These are phyloP conservation scores for Acer saccharum DNA, from an alignment of 345 rosid species.

Conservation along the genomic window DNA sequence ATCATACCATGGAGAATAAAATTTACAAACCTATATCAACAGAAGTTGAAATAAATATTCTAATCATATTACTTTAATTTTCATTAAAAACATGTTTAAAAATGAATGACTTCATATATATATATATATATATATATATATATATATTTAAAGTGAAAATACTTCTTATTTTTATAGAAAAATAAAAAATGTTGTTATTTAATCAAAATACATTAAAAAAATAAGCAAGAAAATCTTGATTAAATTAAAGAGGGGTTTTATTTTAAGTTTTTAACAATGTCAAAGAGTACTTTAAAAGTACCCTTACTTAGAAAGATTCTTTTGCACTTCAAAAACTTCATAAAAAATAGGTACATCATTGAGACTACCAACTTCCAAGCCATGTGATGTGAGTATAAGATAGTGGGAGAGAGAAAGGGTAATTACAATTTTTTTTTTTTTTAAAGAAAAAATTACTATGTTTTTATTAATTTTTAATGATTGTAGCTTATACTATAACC, in stretches of 20 bases:
- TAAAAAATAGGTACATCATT: background rate
- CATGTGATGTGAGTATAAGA: slow-evolving; percentile 10
- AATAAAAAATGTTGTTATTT: too few species aligned
- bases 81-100: too few species aligned
- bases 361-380: background rate
- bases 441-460: background rate
- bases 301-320: background rate
- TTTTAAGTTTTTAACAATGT: background rate
- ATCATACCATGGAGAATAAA: background rate
- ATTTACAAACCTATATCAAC: too few species aligned
- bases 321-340: background rate
- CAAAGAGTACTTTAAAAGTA: background rate
- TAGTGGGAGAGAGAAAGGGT: background rate
- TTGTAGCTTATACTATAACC: slow-evolving; percentile 6
- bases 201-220: too few species aligned
- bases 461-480: slow-evolving; percentile 16
- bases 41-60: background rate
- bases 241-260: too few species aligned
- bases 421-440: background rate
- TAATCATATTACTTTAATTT: background rate
- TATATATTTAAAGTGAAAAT: too few species aligned
- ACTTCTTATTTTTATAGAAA: too few species aligned
- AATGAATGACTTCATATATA: too few species aligned
- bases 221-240: background rate
- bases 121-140: too few species aligned